These are phyloP conservation scores for Vitis amurensis DNA, from an alignment of 164 flowering plant genomes.

Conservation along the genomic window DNA sequence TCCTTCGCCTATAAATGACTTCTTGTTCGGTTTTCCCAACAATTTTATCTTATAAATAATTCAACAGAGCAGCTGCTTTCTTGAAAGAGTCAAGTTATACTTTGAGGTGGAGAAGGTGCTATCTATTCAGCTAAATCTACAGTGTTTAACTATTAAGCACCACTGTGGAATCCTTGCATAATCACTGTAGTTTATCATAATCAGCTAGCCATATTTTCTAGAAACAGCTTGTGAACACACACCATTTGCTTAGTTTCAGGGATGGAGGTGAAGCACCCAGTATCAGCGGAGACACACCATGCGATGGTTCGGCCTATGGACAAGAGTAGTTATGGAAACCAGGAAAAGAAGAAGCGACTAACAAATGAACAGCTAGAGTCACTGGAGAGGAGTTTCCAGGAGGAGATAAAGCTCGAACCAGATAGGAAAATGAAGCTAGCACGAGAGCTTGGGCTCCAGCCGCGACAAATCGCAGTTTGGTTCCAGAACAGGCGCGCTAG, in stretches of 20 bases:
- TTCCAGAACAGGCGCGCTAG: slow-evolving; percentile 82
- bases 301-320: slow-evolving; percentile 13
- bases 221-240: background rate
- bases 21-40: too few relatives aligned
- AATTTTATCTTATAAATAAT: too few relatives aligned
- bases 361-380: slow-evolving; percentile 64
- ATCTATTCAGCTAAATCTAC: too few relatives aligned
- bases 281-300: slow-evolving; percentile 3
- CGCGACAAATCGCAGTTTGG: slow-evolving; percentile 81
- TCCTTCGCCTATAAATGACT: too few relatives aligned
- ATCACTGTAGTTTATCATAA: too few relatives aligned
- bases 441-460: slow-evolving; percentile 70
- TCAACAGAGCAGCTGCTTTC: too few relatives aligned
- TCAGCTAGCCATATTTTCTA: too few relatives aligned
- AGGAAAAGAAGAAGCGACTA: slow-evolving; percentile 68
- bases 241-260: slow-evolving; percentile 12
- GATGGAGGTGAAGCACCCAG: slow-evolving; percentile 22
- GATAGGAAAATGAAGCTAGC: slow-evolving; percentile 76
- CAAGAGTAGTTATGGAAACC: slow-evolving; percentile 12
- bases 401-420: slow-evolving; percentile 83
- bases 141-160: too few relatives aligned
- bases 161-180: too few relatives aligned
- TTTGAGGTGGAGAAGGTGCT: too few relatives aligned
- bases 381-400: slow-evolving; percentile 81
- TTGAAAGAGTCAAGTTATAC: too few relatives aligned